Base-by-base conservation (phyloP, 1,284 basidiomycete genomes). In the Anthracocystis walkeri region DNA sequence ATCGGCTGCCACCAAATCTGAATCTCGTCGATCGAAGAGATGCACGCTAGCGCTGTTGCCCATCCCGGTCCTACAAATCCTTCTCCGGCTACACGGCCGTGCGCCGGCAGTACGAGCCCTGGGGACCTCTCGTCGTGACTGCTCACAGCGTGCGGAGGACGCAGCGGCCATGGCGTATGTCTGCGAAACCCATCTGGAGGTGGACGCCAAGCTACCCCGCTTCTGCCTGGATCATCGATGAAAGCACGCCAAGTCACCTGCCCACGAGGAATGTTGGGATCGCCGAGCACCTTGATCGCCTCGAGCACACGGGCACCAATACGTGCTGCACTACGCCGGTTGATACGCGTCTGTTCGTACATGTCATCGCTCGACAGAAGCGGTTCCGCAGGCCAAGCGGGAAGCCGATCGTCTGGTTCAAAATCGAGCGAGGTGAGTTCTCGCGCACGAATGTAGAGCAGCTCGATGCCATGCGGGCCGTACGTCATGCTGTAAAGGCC, bases 1-100 rank as follows among this genome's bases (percentile, higher is more conserved):
- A 80, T 75, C 38, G 72, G 65, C 51, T 78, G 62, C 78, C 78
- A 80, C 70, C 77, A 78, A n/a, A 80, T 65, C 62, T 71, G 67
- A 16, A 80, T 65, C 57, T 80, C 76, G 49, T 80, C 76, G 25
- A 67, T 50, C 20, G 58, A 69, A 16, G 64, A 65, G 38, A 77
- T 56, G 40, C 69, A 67, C 3, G 75, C 74, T 40, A 75, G 58
- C 12, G 73, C 69, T 1, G 65, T 69, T 5, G 67, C 65, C 78
- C 78, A 80, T 1, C 71, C 72, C 4, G 73, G 58, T 0, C 65
- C 69, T 2, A 59, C 65, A 44, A 78, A 80, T n/a, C 78, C 73
- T 53, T 71, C 67, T 10, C 60, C 74, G 5, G 78, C 77, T 7
- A 80, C 68, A 18, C 78, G 42, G 2, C 78, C 78, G 35, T 76